These are phyloP conservation scores for Fusarium mangiferae DNA, from an alignment of 2,329 filamentous ascomycete genomes.

Conservation along the genomic window DNA sequence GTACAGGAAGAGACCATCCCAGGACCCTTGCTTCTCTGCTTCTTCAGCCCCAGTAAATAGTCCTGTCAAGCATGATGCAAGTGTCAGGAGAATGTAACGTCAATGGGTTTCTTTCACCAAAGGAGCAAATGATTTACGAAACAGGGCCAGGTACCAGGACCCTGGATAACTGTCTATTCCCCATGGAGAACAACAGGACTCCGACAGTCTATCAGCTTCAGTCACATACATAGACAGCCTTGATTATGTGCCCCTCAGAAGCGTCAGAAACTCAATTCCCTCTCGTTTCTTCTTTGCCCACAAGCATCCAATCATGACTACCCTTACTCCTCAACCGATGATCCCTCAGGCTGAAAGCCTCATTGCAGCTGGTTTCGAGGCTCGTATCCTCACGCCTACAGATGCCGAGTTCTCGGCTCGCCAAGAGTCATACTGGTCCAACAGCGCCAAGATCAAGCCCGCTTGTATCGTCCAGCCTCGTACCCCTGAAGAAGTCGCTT, in stretches of 20 bases:
- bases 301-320: constrained; percentile 3
- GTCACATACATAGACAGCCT: neutral
- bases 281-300: neutral
- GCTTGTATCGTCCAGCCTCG: constrained; percentile 27
- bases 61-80: neutral
- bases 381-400: constrained; percentile 2
- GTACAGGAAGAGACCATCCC: neutral
- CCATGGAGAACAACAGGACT: neutral
- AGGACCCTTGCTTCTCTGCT: neutral
- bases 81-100: neutral
- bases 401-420: constrained; percentile 22
- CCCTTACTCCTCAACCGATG: neutral
- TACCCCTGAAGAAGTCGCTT: constrained; percentile 11
- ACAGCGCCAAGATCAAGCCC: constrained; percentile 29
- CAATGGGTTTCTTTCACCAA: neutral
- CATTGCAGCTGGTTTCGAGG: constrained; percentile 15
- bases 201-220: neutral
- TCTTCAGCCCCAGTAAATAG: neutral
- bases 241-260: neutral
- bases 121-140: neutral
- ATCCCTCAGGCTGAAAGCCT: constrained; percentile 12
- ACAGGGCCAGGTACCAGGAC: neutral
- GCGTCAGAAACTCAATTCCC: neutral
- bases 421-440: constrained; percentile 36
- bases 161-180: neutral